These are phyloP conservation scores for Lentinula detonsa DNA, from an alignment of 768 basidiomycete species.

Conservation along the genomic window DNA sequence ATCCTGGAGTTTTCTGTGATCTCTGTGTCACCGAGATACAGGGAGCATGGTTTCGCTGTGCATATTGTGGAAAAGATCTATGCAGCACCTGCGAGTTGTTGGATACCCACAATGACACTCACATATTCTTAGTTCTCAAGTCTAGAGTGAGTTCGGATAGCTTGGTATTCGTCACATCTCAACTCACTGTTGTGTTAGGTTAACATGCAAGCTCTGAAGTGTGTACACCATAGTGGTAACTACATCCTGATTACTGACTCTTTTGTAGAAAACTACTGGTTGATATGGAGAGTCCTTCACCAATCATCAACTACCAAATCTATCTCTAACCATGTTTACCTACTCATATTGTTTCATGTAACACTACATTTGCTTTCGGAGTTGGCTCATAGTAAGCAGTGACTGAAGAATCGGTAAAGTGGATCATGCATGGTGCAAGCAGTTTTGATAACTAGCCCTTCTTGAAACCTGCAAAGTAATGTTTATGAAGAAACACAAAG, in stretches of 20 bases:
- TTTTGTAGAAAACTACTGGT: conserved; percentile 21
- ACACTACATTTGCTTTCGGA: too few species aligned
- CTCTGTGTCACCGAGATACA: conserved; percentile 74
- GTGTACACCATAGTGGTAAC: conserved; percentile 15
- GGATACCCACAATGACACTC: conserved; percentile 77
- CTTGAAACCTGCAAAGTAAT: conserved; percentile 54
- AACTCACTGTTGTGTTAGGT: conserved; percentile 34
- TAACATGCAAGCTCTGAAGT: conserved; percentile 73
- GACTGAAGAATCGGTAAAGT: too few species aligned
- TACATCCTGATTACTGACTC: conserved; percentile 7
- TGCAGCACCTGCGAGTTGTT: conserved; percentile 77
- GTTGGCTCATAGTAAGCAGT: too few species aligned
- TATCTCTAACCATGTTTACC: not conserved
- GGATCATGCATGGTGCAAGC: too few species aligned
- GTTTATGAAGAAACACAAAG: not conserved
- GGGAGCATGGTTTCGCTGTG: conserved; percentile 92
- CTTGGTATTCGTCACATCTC: not conserved
- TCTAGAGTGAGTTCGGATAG: conserved; percentile 47
- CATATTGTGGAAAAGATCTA: conserved; percentile 82
- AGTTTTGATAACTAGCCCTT: conserved; percentile 35
- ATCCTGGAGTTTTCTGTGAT: conserved; percentile 76
- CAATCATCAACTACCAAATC: conserved; percentile 10
- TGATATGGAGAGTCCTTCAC: conserved; percentile 38
- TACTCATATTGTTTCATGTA: not conserved
- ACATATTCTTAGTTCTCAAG: conserved; percentile 88